phyloP scores from a whole-genome alignment of 305 asterid genomes.

The Caryopteris hybrid region DNA sequence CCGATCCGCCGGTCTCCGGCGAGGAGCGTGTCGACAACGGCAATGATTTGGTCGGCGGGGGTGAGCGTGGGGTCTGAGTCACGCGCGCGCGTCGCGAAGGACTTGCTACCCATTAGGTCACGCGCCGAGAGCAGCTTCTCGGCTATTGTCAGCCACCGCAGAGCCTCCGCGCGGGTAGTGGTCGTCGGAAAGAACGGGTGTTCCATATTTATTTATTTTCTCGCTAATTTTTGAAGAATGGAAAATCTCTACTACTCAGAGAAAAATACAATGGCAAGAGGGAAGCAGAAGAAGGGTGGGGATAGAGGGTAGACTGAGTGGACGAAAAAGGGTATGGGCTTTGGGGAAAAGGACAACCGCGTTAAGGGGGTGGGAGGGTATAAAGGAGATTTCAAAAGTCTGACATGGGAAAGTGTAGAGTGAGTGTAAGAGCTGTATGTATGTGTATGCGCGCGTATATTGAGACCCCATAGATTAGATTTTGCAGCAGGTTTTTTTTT shows the following conservation, averaged over 20 bases:
- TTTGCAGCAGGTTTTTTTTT: background rate
- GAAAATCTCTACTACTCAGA: background rate
- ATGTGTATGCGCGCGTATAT: background rate
- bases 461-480: constrained; percentile 3
- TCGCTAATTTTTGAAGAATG: background rate
- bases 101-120: constrained; percentile 81
- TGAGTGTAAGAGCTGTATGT: background rate
- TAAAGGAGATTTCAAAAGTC: constrained; percentile 10
- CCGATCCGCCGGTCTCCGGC: constrained; percentile 86
- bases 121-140: constrained; percentile 87
- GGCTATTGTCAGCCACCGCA: constrained; percentile 81
- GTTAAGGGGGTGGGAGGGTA: constrained; percentile 4
- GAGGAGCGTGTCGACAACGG: constrained; percentile 75
- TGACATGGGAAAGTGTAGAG: background rate
- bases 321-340: constrained; percentile 29
- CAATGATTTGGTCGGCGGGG: constrained; percentile 79
- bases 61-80: constrained; percentile 83
- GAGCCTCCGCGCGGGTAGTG: constrained; percentile 77
- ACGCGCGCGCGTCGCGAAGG: constrained; percentile 86
- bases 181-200: constrained; percentile 76
- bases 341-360: background rate
- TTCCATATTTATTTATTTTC: constrained; percentile 40
- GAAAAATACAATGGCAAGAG: background rate
- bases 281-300: background rate
- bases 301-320: background rate